phyloP scores from a whole-genome alignment of 2,329 filamentous ascomycete genomes.

The Colletotrichum trifolii region DNA sequence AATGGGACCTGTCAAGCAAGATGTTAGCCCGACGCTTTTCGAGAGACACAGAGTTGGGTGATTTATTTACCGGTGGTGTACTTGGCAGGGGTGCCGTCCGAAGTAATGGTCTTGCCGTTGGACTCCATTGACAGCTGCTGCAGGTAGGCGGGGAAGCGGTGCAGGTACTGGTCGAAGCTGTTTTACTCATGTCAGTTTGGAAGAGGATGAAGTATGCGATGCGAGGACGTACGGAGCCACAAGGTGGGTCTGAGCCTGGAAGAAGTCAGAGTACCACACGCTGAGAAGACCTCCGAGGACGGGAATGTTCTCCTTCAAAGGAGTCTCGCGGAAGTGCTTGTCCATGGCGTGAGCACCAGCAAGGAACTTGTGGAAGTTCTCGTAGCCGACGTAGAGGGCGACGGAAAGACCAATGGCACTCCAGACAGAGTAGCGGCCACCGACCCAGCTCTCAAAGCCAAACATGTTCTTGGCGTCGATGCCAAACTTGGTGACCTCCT shows the following conservation, averaged over 20 bases:
- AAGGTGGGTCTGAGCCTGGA: slow-evolving; percentile 96
- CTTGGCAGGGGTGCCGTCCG: slow-evolving; percentile 89
- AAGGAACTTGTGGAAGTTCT: slow-evolving; percentile 98
- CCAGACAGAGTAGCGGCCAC: slow-evolving; percentile 98
- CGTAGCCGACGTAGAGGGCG: slow-evolving; percentile 92
- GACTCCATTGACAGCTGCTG: slow-evolving; percentile 99
- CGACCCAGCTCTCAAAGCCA: slow-evolving; percentile 98
- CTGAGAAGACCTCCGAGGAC: slow-evolving; percentile 91
- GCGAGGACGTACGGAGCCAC: slow-evolving; percentile 81
- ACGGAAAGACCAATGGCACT: slow-evolving; percentile 97
- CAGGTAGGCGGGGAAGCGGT: slow-evolving; percentile 98
- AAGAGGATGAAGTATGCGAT: too few species aligned
- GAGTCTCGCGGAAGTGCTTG: slow-evolving; percentile 93
- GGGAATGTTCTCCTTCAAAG: slow-evolving; percentile 94
- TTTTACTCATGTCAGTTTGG: not conserved
- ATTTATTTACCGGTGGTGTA: slow-evolving; percentile 81
- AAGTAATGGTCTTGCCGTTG: slow-evolving; percentile 96
- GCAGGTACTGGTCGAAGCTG: slow-evolving; percentile 97
- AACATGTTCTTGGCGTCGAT: slow-evolving; percentile 99
- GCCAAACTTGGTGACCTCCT: slow-evolving; percentile 96
- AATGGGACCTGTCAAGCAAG: slow-evolving; percentile 70
- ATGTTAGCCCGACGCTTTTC: slow-evolving; percentile 13
- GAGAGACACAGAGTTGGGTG: not conserved
- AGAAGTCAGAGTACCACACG: slow-evolving; percentile 99
- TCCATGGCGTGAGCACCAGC: slow-evolving; percentile 97